These are phyloP conservation scores for Eragrostis curvula DNA, from an alignment of 176 grass and related monocot species.

Conservation along the genomic window DNA sequence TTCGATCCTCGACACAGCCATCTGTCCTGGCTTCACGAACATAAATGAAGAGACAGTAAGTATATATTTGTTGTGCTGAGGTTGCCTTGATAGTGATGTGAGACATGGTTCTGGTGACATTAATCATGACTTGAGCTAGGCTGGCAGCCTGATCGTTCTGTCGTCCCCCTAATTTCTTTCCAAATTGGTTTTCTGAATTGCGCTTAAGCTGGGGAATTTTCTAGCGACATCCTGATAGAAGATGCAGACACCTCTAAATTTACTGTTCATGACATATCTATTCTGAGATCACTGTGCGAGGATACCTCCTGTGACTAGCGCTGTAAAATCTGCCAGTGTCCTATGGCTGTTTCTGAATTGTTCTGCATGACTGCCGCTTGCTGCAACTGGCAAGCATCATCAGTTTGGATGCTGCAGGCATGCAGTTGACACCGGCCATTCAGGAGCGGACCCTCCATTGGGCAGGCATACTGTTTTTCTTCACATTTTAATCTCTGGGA, in stretches of 20 bases:
- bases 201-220: neutral
- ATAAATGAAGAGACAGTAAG: constrained; percentile 33
- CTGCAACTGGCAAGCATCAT: neutral
- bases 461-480: constrained; percentile 9
- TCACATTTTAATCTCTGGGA: neutral
- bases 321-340: neutral
- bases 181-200: neutral
- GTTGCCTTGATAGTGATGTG: neutral
- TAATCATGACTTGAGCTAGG: neutral
- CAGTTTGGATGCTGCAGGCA: constrained; percentile 31
- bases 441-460: constrained; percentile 2
- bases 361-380: constrained; percentile 16
- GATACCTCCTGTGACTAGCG: neutral
- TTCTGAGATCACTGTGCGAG: neutral
- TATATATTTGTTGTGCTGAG: constrained; percentile 14
- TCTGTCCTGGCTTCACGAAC: constrained; percentile 49
- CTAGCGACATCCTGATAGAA: neutral
- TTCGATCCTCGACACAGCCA: constrained; percentile 28
- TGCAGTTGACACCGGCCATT: neutral
- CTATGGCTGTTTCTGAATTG: neutral
- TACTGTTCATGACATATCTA: neutral
- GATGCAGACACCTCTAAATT: neutral
- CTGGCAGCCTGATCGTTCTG: constrained; percentile 8
- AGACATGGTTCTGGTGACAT: neutral
- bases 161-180: neutral